Evolutionary conservation across 1,284 basidiomycete genomes (phyloP), one percentile per base, ranked within the genome.

Genomic region (Naganishia albida): DNA sequence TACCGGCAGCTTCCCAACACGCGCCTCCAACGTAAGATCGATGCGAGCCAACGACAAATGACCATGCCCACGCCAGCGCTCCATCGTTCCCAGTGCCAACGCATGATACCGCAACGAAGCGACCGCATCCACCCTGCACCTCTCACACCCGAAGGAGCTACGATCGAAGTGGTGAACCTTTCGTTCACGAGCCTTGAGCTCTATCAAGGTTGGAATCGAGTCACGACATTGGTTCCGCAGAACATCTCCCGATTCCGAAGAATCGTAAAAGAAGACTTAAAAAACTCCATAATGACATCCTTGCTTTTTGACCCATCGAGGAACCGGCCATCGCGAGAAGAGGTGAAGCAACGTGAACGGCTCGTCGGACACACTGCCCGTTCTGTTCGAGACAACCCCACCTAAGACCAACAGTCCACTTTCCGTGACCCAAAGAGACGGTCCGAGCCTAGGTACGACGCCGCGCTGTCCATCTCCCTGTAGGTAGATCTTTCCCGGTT

Each of bases 81-180:
- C 54, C 46, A 60, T 60, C 57, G 46, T 60, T 50, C 25, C 57
- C 44, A 26, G 46, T 38, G 28, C 23, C 44, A 26, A 38, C 23
- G 26, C 46, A 50, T 40, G 25, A 40, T 38, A 40, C 57, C 57
- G 57, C 57, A 60, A 50, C 57, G 34, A 48, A n/a, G 25, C 10
- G 34, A 50, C 44, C 28, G 34, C 10, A 40, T 39, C 57, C 38
- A 7, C 23, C 38, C 38, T 50, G 57, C 46, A 39, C 57, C 57
- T 50, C 46, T 60, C 46, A 50, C 57, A 28, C 57, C 30, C 34
- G 3, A 39, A 23, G 30, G 48, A n/a, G 57, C 46, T 60, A 38
- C 57, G 20, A 40, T 40, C 57, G 46, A 60, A 34, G 57, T 50
- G 30, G 38, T 60, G 57, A n/a, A 60, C 57, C 57, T 60, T 60